Evolutionary conservation across 148 eudicot genomes (phyloP), one percentile per base, ranked within the genome.

Genomic region (Mesembryanthemum crystallinum): DNA sequence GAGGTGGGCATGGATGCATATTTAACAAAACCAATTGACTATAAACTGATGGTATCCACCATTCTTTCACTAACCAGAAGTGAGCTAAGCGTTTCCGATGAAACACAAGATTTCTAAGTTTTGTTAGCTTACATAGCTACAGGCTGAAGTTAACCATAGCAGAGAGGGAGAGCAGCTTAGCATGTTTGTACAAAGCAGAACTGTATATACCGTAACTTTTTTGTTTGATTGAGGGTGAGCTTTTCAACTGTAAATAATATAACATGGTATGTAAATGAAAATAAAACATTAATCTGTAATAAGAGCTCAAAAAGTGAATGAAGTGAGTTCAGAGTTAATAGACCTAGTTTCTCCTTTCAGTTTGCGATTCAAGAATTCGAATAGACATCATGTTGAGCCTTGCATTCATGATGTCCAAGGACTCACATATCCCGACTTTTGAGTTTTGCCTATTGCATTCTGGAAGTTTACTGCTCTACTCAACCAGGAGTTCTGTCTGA

Each of bases 1-100:
- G 79, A 95, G 70, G 98, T 92, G 49, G 98, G 98, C 10, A 95
- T 95, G 98, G 98, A 95, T 77, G 96, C 97, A n/a, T 92, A 95
- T 72, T 82, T 95, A 43, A 92, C 97, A 30, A 95, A 95, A 79
- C 98, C 98, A 30, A 89, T 95, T 61, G 91, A 94, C 84, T 76
- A 91, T 85, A 89, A 89, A 77, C 87, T 87, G 8, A 92, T 94
- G 98, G 89, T 86, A 35, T 89, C 92, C 59, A 94, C 98, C 70
- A 92, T 94, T 73, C 90, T 92, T 77, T 90, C 97, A 23, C 84
- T 90, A 49, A 92, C 97, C n/a, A 82, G 82, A 62, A 67, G 42
- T 28, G 39, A 37, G 35, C 15, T 64, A 39, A 72, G 72, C 39
- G 30, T 47, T 71, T 64, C 24, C 8, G 14, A 7, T 32, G 49